Conservation (phyloP, 176 grass and related monocot species). For the Musa itinerans region DNA sequence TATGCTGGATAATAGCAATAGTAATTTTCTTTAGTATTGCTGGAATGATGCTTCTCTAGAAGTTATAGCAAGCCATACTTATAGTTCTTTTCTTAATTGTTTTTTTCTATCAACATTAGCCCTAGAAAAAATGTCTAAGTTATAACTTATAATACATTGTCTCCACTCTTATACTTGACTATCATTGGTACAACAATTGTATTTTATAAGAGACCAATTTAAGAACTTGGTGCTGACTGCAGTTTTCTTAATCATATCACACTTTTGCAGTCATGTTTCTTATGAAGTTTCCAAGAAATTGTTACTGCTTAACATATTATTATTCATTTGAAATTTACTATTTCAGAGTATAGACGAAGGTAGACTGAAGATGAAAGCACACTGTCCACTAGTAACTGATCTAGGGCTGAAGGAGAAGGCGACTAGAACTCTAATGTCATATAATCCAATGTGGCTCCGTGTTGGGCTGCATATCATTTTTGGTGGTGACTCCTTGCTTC, state of each 20-base stretch:
- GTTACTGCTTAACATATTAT: not conserved
- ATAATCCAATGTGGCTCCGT: conserved; percentile 53
- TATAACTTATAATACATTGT: not conserved
- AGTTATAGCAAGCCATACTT: not conserved
- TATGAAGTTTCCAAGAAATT: not conserved
- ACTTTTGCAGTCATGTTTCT: not conserved
- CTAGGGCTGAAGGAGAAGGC: conserved; percentile 48
- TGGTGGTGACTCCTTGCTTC: conserved; percentile 37
- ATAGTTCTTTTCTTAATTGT: not conserved
- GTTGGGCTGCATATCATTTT: conserved; percentile 60
- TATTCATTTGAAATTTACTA: not conserved
- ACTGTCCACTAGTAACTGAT: conserved; percentile 50
- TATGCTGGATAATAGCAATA: not conserved
- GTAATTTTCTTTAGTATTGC: not conserved
- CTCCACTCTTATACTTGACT: not conserved
- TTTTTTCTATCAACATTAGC: not conserved
- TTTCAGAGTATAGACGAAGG: conserved; percentile 55
- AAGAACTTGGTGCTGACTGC: not conserved
- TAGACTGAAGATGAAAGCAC: conserved; percentile 47
- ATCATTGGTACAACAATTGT: not conserved
- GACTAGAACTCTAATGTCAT: conserved; percentile 41
- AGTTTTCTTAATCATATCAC: not conserved
- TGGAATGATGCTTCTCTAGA: not conserved
- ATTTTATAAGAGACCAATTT: not conserved
- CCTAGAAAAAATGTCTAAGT: not conserved